Evolutionary conservation across 169 alveolate species (phyloP).

Genomic region (Cryptosporidium baileyi): DNA sequence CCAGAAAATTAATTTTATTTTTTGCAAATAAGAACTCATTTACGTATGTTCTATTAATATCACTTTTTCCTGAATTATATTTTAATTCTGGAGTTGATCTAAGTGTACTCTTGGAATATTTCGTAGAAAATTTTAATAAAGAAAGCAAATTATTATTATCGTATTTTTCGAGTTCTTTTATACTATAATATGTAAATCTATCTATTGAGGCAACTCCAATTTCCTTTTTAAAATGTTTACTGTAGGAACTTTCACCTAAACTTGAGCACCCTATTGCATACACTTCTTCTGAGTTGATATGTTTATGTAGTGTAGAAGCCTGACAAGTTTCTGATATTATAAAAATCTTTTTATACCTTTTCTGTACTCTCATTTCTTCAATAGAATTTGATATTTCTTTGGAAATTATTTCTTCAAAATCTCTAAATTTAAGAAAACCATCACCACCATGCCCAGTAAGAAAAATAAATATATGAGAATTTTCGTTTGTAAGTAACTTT

Average conservation of each 20-base stretch:
- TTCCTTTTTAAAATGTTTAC: conserved; percentile 34
- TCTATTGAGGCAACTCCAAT: conserved; percentile 57
- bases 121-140: background rate
- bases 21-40: conserved; percentile 24
- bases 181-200: conserved; percentile 41
- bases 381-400: conserved; percentile 80
- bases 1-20: too few relatives aligned
- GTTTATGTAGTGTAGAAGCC: conserved; percentile 78
- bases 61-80: conserved; percentile 14
- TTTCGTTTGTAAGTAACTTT: conserved; percentile 76
- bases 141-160: background rate
- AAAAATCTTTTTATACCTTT: conserved; percentile 78
- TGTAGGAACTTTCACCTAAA: conserved; percentile 44
- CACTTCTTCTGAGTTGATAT: conserved; percentile 76
- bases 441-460: conserved; percentile 86
- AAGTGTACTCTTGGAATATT: background rate
- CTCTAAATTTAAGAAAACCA: conserved; percentile 81
- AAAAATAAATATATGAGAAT: conserved; percentile 77
- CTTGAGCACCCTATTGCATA: conserved; percentile 68
- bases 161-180: background rate
- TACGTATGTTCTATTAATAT: conserved; percentile 6
- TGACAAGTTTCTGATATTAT: conserved; percentile 84
- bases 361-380: conserved; percentile 77
- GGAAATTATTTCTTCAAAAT: conserved; percentile 79
- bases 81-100: conserved; percentile 39